A percentile compares a stretch with the other conserved stretches of the same genome.
Evolutionary conservation across 2,329 filamentous ascomycete genomes (phyloP).

Genomic region (Periconia sp.): DNA sequence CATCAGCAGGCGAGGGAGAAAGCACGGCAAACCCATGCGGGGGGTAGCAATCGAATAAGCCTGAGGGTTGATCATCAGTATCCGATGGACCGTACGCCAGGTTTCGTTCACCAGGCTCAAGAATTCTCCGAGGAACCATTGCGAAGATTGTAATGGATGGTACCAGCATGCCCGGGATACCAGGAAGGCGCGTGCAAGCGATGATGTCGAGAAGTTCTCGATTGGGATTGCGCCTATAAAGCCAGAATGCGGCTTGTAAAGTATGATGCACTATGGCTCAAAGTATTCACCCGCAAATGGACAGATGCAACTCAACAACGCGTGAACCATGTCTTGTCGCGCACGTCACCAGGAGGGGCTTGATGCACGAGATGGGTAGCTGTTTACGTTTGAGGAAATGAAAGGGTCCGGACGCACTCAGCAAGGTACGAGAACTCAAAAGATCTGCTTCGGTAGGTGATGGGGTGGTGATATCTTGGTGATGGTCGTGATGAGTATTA

Average conservation of each 20-base stretch:
- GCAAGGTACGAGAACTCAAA: neutral
- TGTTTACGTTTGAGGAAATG: neutral
- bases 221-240: too few species aligned
- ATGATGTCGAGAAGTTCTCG: too few species aligned
- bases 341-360: neutral
- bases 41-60: neutral
- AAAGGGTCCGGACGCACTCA: neutral
- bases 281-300: neutral
- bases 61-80: neutral
- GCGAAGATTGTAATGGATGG: slow-evolving; percentile 3
- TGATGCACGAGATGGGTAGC: neutral
- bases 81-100: slow-evolving; percentile 7
- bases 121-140: slow-evolving; percentile 12
- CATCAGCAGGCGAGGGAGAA: neutral
- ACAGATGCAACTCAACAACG: neutral
- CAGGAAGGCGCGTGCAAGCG: too few species aligned
- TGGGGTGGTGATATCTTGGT: neutral
- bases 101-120: slow-evolving; percentile 9
- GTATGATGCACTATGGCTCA: neutral
- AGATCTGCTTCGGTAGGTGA: neutral
- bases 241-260: neutral
- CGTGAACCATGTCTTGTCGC: neutral
- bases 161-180: too few species aligned
- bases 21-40: neutral
- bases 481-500: neutral